Evolutionary conservation across 306 rosid species (phyloP), one percentile per base, ranked within the genome.

Genomic region (Pueraria montana): DNA sequence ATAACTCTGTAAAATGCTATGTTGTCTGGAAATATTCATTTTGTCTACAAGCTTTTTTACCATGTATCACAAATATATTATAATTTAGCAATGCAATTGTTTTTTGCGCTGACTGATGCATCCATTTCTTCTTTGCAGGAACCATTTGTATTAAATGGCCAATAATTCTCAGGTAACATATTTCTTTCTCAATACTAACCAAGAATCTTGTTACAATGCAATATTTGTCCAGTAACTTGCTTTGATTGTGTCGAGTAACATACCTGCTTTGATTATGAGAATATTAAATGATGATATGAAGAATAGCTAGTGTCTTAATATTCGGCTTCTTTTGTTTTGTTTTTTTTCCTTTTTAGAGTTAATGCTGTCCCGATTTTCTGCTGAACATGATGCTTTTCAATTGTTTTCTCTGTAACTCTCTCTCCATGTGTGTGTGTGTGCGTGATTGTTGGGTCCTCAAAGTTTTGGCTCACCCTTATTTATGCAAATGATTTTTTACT

Each of bases 121-220:
- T 78, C 82, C 66, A 11, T 74, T 79, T 62, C 40, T 53, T 58
- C 24, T 77, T 73, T 67, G 64, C 82, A 80, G 89, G 72, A 64
- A 45, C 71, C 76, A 49, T 87, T 88, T 89, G 83, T 40, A 77
- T 81, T 76, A 84, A 68, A 95, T 93, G 98, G 94, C 92, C 8
- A 89, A 84, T 87, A 88, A 90, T 45, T 80, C 98, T 81, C 97
- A 93, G 98, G 98, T 95, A 87, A 46, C 7, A 20, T 14, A 34
- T 43, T 73, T 73, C 71, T 58, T 72, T 43, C 52, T 63, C 85
- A 52, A 10, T 26, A 40, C 65, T 38, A 58, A 69, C 34, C 8
- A 40, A 34, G 9, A 78, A 73, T 80, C 42, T 52, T 58, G 16
- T 13, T 64, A 36, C 27, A 30, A 18, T 59, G 12, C 24, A 10